A percentile compares a stretch with the other conserved stretches of the same genome.
Conservation (phyloP, 2,329 filamentous ascomycete genomes). For the Pyricularia pennisetigena region DNA sequence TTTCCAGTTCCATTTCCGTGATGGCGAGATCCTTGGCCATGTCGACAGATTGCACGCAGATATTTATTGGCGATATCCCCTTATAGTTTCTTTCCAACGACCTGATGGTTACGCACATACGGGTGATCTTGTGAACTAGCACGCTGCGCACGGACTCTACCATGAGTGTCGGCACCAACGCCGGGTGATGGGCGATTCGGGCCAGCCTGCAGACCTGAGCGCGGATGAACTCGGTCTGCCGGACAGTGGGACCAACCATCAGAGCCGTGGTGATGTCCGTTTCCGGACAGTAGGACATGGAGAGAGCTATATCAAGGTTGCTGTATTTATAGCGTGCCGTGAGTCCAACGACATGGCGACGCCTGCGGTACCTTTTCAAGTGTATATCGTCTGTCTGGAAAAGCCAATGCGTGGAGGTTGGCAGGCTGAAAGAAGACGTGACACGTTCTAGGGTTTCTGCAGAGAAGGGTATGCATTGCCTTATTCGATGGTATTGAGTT, state of each 20-base stretch:
- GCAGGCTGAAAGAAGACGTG: not conserved
- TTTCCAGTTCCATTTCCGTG: not conserved
- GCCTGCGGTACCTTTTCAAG: not conserved
- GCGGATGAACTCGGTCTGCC: slow-evolving; percentile 1
- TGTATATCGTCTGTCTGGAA: not conserved
- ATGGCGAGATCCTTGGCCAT: not conserved
- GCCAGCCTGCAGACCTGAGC: not conserved
- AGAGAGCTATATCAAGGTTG: not conserved
- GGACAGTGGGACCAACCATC: not conserved
- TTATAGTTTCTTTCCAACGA: not conserved
- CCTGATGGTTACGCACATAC: not conserved
- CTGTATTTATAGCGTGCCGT: not conserved
- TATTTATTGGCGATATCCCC: not conserved
- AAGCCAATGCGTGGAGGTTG: not conserved
- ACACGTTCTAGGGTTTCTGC: not conserved
- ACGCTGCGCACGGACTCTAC: not conserved
- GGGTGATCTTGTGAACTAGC: not conserved
- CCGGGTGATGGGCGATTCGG: not conserved
- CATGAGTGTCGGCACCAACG: not conserved
- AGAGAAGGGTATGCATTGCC: not conserved
- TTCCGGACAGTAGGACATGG: not conserved
- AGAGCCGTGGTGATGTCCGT: slow-evolving; percentile 1
- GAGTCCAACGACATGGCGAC: not conserved
- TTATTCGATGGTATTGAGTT: not conserved
- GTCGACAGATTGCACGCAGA: not conserved